A percentile compares a stretch with the other conserved stretches of the same genome.
These are phyloP conservation scores for Monilinia laxa DNA, from an alignment of 2,329 filamentous ascomycete genomes.

Conservation along the genomic window DNA sequence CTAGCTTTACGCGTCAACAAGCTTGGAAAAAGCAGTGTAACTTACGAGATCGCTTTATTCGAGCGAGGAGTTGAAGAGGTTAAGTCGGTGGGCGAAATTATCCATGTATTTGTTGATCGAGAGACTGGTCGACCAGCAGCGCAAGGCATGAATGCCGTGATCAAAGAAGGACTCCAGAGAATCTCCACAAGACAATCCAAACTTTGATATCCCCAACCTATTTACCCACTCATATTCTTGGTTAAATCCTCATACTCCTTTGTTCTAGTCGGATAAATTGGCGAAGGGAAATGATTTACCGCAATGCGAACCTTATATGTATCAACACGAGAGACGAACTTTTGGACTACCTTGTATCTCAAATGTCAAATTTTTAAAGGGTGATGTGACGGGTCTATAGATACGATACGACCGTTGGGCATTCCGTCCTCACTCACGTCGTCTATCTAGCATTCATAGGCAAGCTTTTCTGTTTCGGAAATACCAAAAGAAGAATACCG, in stretches of 20 bases:
- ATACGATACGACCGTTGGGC: too few relatives aligned
- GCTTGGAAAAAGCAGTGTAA: constrained; percentile 82
- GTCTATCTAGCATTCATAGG: background rate
- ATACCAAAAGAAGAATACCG: background rate
- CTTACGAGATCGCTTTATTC: constrained; percentile 87
- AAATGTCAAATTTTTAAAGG: too few relatives aligned
- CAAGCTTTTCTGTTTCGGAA: background rate
- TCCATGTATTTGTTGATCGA: constrained; percentile 86
- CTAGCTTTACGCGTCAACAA: constrained; percentile 79
- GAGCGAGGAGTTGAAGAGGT: constrained; percentile 70
- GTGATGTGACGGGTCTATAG: too few relatives aligned
- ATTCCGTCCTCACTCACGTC: background rate
- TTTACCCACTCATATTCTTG: background rate
- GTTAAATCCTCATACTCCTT: background rate
- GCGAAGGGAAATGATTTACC: background rate
- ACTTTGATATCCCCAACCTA: constrained; percentile 26
- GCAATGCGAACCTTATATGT: background rate
- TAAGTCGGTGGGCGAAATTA: constrained; percentile 80
- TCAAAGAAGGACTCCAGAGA: constrained; percentile 60
- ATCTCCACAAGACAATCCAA: constrained; percentile 46
- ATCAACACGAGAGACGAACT: background rate
- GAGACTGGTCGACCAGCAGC: constrained; percentile 65
- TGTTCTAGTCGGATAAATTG: background rate
- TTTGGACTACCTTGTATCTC: too few relatives aligned
- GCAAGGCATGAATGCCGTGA: constrained; percentile 59